Evolutionary conservation across 2,329 filamentous ascomycete genomes (phyloP).

Genomic region (Pseudogymnoascus sp.): DNA sequence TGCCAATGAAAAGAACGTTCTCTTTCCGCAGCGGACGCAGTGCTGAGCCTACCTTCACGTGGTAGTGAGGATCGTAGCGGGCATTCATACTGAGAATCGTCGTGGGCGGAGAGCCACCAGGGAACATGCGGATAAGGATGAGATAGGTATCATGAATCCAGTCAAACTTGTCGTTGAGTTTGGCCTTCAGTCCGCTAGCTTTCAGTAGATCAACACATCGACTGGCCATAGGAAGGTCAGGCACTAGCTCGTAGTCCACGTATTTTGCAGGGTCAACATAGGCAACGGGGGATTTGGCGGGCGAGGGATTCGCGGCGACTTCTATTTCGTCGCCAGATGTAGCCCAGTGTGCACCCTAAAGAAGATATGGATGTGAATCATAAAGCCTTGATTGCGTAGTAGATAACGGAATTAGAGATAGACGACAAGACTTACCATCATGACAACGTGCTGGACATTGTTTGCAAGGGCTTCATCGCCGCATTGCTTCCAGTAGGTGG

Average conservation of each 20-base stretch:
- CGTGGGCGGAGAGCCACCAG: constrained; percentile 53
- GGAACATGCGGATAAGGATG: constrained; percentile 63
- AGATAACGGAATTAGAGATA: neutral
- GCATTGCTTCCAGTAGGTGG: constrained; percentile 56
- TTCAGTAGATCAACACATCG: constrained; percentile 42
- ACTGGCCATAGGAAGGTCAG: constrained; percentile 46
- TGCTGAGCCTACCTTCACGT: constrained; percentile 47
- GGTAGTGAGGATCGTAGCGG: constrained; percentile 46
- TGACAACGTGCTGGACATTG: constrained; percentile 52
- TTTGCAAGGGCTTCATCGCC: constrained; percentile 53
- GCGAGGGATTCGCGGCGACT: constrained; percentile 51
- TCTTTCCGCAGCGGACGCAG: constrained; percentile 46
- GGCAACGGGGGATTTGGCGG: constrained; percentile 53
- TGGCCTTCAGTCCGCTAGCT: constrained; percentile 44
- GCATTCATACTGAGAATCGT: constrained; percentile 49
- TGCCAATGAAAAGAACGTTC: constrained; percentile 48
- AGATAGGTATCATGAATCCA: constrained; percentile 68
- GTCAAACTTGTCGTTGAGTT: constrained; percentile 47
- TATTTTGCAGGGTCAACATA: constrained; percentile 61
- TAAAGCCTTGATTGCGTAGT: neutral
- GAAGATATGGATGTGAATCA: neutral
- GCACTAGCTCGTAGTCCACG: constrained; percentile 49
- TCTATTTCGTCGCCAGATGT: constrained; percentile 46
- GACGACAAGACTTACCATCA: constrained; percentile 42
- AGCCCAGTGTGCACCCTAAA: constrained; percentile 59